Conservation (phyloP, 805 yeast genomes). For the Sugiyamaella qingdaonensis region DNA sequence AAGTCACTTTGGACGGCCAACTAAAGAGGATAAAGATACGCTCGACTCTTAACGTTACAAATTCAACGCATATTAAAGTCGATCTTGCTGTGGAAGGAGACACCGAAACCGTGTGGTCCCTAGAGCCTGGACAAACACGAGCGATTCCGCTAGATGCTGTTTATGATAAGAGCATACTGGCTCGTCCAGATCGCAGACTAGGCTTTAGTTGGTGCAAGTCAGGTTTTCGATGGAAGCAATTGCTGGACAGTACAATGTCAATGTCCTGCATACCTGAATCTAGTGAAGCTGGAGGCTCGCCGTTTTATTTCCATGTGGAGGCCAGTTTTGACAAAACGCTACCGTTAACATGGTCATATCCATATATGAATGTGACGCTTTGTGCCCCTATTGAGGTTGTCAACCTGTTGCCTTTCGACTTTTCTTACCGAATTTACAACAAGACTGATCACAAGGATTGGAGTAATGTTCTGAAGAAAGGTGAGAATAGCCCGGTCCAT, state of each 20-base stretch:
- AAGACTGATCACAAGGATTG: constrained; percentile 65
- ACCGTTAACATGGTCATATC: constrained; percentile 70
- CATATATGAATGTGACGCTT: constrained; percentile 71
- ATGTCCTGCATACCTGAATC: constrained; percentile 54
- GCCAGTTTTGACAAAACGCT: constrained; percentile 66
- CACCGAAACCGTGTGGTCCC: constrained; percentile 33
- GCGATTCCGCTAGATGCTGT: constrained; percentile 74
- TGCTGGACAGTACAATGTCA: constrained; percentile 47
- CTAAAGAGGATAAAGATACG: constrained; percentile 74
- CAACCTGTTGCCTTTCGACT: constrained; percentile 78
- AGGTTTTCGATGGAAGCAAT: constrained; percentile 59
- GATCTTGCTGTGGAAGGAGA: constrained; percentile 37
- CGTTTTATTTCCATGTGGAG: constrained; percentile 68
- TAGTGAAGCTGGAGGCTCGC: constrained; percentile 29
- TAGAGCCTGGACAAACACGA: constrained; percentile 54
- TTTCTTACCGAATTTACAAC: constrained; percentile 71
- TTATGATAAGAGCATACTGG: constrained; percentile 50
- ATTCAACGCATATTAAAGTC: constrained; percentile 60
- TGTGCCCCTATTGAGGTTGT: constrained; percentile 85
- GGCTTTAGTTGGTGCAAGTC: constrained; percentile 67
- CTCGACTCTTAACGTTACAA: constrained; percentile 68
- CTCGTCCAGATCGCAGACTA: constrained; percentile 58
- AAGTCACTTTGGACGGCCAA: constrained; percentile 63
- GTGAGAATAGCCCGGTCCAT: constrained; percentile 70
- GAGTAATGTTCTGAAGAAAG: constrained; percentile 57